Base-by-base conservation (phyloP, 176 grass and related monocot species). In the Zoysia pacifica region DNA sequence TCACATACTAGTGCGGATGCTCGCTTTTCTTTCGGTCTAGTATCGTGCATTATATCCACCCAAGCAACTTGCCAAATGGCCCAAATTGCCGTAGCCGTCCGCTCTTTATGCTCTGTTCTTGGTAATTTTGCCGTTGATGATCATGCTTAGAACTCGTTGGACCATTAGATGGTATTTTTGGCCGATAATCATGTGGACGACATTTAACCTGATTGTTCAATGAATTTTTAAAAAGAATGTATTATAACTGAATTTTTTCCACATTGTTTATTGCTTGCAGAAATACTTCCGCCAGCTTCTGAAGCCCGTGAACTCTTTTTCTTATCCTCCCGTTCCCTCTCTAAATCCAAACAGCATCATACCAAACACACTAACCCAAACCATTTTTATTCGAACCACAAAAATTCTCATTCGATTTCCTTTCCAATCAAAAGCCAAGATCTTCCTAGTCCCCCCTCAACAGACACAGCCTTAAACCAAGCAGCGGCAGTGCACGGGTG, bases 251-350 rank as follows among this genome's bases (percentile, higher is more conserved):
- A 82, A 59, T n/a, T 49, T 50, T 9, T 41, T 66, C 53, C 11
- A 2, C 19, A 5, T 70, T 51, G 76, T 36, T 67, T 67, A 15
- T 11, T 62, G 16, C 2, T 78, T 82, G 66, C 86, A 94, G 94
- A 89, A 97, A 86, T 94, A 97, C 89, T 97, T 97, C 87, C 91
- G 89, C 75, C 91, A 94, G 82, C 79, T 90, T 69, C 94, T 97
- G 18, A 97, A 97, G 87, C 94, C 94, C 68, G 88, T 91, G 48
- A 97, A 41, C 5, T 67, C 67, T 69, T 39, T 53, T 71, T 15
- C 43, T 71, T 10, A 58, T 49, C 43, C 11, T 58, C 81, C 7
- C 15, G 28, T 28, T n/a, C 38, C 4, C 38, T 6, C 46, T 50
- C 71, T 36, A 45, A 56, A 65, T 13, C 40, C 51, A 61, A 87